Conservation (phyloP, 345 rosid species). For the Syzygium grande region DNA sequence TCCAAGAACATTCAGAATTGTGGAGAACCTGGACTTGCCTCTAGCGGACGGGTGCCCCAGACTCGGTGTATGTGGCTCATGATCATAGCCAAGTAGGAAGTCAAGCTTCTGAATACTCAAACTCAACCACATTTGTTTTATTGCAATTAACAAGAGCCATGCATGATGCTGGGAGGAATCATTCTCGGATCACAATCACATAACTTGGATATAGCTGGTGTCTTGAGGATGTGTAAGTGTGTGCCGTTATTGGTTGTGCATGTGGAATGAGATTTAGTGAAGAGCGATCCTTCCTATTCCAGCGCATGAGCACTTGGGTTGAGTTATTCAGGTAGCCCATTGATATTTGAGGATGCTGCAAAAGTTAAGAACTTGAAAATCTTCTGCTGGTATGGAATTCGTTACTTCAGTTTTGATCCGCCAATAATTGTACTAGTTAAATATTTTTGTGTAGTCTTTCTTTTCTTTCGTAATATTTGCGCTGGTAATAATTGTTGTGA, state of each 20-base stretch:
- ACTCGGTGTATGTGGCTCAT: conserved; percentile 37
- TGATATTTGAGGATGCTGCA: neutral
- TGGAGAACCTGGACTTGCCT: conserved; percentile 72
- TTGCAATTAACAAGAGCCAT: neutral
- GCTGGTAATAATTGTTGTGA: neutral
- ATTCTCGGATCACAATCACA: neutral
- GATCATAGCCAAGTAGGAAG: neutral
- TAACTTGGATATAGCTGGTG: neutral
- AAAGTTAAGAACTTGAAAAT: neutral
- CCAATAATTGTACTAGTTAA: neutral
- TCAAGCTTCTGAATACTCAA: neutral
- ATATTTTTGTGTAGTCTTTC: neutral
- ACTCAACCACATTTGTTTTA: neutral
- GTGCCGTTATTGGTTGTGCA: neutral
- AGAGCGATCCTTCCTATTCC: neutral
- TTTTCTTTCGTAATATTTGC: neutral
- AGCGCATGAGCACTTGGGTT: neutral
- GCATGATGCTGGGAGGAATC: neutral
- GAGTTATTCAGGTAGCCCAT: neutral
- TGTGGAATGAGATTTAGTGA: neutral
- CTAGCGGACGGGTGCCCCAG: conserved; percentile 76
- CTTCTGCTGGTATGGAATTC: neutral
- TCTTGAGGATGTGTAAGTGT: neutral
- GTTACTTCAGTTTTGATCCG: neutral
- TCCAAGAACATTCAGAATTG: conserved; percentile 68